A percentile compares a stretch with the other conserved stretches of the same genome.
Evolutionary conservation across 2,329 filamentous ascomycete genomes (phyloP).

Genomic region (Beauveria varroae): DNA sequence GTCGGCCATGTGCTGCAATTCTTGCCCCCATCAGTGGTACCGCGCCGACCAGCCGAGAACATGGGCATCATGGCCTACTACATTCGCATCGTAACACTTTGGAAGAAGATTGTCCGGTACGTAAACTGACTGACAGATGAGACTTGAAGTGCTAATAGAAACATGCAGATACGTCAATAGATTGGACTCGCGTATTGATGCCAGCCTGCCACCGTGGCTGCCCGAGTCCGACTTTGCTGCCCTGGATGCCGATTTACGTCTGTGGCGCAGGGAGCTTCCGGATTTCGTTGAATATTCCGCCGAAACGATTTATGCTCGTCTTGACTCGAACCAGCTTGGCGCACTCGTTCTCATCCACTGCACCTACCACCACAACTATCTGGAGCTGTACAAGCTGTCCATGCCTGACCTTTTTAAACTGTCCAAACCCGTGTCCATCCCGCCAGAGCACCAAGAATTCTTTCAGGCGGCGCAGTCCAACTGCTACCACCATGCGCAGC

Average conservation of each 20-base stretch:
- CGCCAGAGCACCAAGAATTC: constrained; percentile 30
- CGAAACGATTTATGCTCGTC: constrained; percentile 37
- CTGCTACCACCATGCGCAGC: constrained; percentile 31
- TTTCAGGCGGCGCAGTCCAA: constrained; percentile 28
- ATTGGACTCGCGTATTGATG: constrained; percentile 30
- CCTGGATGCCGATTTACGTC: constrained; percentile 31
- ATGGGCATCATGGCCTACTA: constrained; percentile 39
- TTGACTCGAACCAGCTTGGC: constrained; percentile 38
- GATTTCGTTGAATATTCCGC: constrained; percentile 36
- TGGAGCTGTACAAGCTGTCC: constrained; percentile 38
- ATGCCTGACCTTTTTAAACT: constrained; percentile 38
- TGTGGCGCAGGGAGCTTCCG: constrained; percentile 34
- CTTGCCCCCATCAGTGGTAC: constrained; percentile 30
- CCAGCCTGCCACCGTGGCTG: constrained; percentile 33
- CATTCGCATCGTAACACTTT: constrained; percentile 32
- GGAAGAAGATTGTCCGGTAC: constrained; percentile 32
- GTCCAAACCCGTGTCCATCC: constrained; percentile 32
- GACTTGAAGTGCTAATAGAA: neutral
- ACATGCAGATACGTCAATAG: constrained; percentile 31
- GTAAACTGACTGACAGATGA: neutral
- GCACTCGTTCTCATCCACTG: constrained; percentile 37
- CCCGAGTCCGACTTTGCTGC: constrained; percentile 35
- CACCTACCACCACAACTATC: constrained; percentile 38
- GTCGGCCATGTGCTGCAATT: constrained; percentile 34
- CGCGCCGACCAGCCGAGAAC: constrained; percentile 31